phyloP scores from a whole-genome alignment of 495 filamentous ascomycete species.

The Penicillium samsonianum region DNA sequence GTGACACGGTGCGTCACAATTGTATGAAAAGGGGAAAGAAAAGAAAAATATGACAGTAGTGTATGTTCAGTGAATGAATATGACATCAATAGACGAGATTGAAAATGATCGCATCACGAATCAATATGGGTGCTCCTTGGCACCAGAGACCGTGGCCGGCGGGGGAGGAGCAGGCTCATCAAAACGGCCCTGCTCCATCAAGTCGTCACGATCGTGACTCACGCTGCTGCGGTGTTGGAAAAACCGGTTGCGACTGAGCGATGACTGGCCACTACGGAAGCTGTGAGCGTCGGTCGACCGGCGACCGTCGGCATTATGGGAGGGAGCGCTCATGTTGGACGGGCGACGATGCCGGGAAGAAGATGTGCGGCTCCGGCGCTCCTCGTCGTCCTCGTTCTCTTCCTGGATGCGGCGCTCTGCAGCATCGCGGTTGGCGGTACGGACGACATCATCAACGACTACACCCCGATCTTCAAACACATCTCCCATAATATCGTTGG shows the following conservation, averaged over 20 bases:
- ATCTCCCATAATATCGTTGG: constrained; percentile 66
- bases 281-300: constrained; percentile 40
- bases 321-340: constrained; percentile 31
- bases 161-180: constrained; percentile 11
- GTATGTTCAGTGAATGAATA: neutral
- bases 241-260: constrained; percentile 39
- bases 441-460: constrained; percentile 42
- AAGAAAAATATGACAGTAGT: neutral
- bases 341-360: constrained; percentile 29
- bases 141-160: neutral
- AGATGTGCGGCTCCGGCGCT: constrained; percentile 33
- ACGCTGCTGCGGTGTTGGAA: constrained; percentile 38
- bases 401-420: constrained; percentile 49
- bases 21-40: neutral
- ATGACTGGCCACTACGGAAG: constrained; percentile 33
- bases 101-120: neutral
- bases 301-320: constrained; percentile 21
- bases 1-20: neutral
- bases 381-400: constrained; percentile 43
- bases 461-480: constrained; percentile 59
- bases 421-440: constrained; percentile 42
- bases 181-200: constrained; percentile 39
- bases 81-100: neutral
- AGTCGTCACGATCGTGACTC: constrained; percentile 29
- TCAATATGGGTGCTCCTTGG: constrained; percentile 17